Evolutionary conservation across 2,329 filamentous ascomycete genomes (phyloP).

Genomic region (Colletotrichum lentis): DNA sequence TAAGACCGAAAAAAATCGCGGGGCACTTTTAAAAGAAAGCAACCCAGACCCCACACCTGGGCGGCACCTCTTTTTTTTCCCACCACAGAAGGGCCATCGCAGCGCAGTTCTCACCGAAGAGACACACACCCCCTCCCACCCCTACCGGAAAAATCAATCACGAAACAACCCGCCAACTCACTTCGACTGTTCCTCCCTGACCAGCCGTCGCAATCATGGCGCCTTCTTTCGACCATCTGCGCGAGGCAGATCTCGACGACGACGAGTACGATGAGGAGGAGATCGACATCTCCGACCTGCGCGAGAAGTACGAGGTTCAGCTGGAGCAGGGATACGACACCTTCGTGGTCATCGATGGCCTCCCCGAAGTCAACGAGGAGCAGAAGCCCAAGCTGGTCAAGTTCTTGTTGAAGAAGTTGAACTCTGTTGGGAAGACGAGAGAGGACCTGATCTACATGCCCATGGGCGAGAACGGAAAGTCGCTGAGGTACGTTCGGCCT

Average conservation of each 20-base stretch:
- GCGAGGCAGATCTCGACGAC: slow-evolving; percentile 85
- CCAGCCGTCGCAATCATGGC: slow-evolving; percentile 74
- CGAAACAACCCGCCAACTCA: slow-evolving; percentile 27
- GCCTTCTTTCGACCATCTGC: slow-evolving; percentile 89
- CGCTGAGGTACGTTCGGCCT: slow-evolving; percentile 73
- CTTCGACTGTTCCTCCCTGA: slow-evolving; percentile 3
- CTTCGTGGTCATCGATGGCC: slow-evolving; percentile 94
- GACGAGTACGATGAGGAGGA: slow-evolving; percentile 92
- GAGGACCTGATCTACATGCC: slow-evolving; percentile 96
- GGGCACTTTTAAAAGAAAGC: slow-evolving; percentile 37
- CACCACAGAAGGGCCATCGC: slow-evolving; percentile 34
- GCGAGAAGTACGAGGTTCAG: slow-evolving; percentile 94
- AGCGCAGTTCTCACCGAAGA: slow-evolving; percentile 35
- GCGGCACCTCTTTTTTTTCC: slow-evolving; percentile 38
- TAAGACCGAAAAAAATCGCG: slow-evolving; percentile 35
- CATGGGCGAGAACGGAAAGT: slow-evolving; percentile 84
- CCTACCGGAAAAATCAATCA: slow-evolving; percentile 8
- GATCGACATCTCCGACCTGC: slow-evolving; percentile 92
- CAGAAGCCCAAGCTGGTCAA: slow-evolving; percentile 95
- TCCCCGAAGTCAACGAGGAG: slow-evolving; percentile 87
- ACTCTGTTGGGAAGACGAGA: slow-evolving; percentile 80
- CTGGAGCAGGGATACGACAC: slow-evolving; percentile 95
- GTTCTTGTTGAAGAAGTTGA: slow-evolving; percentile 93
- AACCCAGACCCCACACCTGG: slow-evolving; percentile 28
- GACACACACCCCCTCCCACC: slow-evolving; percentile 22